Conservation (phyloP, 73 alveolate species). For the Stentor roeselii region DNA sequence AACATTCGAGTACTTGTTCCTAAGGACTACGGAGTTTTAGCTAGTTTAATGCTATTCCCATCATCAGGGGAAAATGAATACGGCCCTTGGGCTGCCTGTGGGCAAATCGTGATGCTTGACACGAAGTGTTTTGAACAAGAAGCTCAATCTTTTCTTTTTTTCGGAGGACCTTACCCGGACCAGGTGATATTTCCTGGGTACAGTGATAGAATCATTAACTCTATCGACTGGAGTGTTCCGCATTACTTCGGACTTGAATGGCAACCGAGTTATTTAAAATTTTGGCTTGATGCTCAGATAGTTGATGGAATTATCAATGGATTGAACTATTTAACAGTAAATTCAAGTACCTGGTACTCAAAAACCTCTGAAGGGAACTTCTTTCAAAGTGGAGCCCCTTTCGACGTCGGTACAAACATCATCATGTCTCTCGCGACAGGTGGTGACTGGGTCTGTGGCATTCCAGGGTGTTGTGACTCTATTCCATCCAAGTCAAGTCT, state of each 20-base stretch:
- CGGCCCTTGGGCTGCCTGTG: conserved; percentile 36
- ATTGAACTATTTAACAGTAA: background rate
- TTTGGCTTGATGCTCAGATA: conserved; percentile 29
- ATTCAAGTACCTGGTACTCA: conserved; percentile 24
- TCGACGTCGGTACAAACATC: background rate
- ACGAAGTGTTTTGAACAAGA: background rate
- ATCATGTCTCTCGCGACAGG: conserved; percentile 20
- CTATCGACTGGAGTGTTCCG: conserved; percentile 21
- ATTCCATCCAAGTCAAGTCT: conserved; percentile 2
- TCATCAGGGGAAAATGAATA: background rate
- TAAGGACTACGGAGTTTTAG: conserved; percentile 24
- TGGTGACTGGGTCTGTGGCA: conserved; percentile 21
- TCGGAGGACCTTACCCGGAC: conserved; percentile 21
- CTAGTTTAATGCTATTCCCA: conserved; percentile 18
- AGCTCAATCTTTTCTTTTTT: conserved; percentile 19
- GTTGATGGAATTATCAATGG: conserved; percentile 12
- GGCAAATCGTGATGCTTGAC: conserved; percentile 29
- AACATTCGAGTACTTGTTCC: conserved; percentile 21
- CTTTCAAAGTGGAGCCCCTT: conserved; percentile 18
- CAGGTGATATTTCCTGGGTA: conserved; percentile 12
- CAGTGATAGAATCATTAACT: conserved; percentile 14
- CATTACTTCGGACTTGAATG: conserved; percentile 29
- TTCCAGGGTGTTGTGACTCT: conserved; percentile 9
- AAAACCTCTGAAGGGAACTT: background rate
- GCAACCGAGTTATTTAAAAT: conserved; percentile 21